Base-by-base conservation (phyloP, 2,329 filamentous ascomycete species). In the Penicillium sp. region DNA sequence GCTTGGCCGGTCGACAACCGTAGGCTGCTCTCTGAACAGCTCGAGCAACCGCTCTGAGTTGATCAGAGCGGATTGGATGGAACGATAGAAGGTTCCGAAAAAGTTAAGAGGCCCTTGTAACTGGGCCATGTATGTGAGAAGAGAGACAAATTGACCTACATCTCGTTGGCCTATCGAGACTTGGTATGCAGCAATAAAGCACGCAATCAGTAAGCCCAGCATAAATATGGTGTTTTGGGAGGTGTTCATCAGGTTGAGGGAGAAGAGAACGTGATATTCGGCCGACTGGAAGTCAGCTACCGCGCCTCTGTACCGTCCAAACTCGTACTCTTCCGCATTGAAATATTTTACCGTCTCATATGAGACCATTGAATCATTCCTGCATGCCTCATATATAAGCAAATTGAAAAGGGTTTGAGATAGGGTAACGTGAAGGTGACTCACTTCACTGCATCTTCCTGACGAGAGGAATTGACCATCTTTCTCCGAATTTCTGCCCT, bases 361-460 rank as follows among this genome's bases (percentile, higher is more conserved):
- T n/a, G 93, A 96, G 65, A 95, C 93, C 82, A 99, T 95, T 0
- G 95, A 98, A 76, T 99, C 95, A 74, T 97, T 98, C 79, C 84
- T 86, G 65, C 13, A 15, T 45, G 15, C 21, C 56, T 61, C 30
- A 30, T 56, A 26, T 41, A 46, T 60, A 38, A 59, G 59, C 48
- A 45, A 19, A 44, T 46, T 19, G 8, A 7, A 49, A 21, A 41
- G 11, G 5, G 13, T 35, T 11, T 8, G 9, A 21, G 23, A 5
- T 15, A 57, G 41, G 4, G 29, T 47, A 50, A 13, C 17, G 8
- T 4, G 19, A 5, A 23, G 9, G 35, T 26, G 23, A 81, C 84
- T 78, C 75, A 86, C 84, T 98, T 98, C 69, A 98, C 93, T 7
- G 95, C 95, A 77, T 97, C 94, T 78, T 97, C 93, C 78, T 97